These are phyloP conservation scores for Beverwykella pulmonaria DNA, from an alignment of 495 filamentous ascomycete species.

Conservation along the genomic window DNA sequence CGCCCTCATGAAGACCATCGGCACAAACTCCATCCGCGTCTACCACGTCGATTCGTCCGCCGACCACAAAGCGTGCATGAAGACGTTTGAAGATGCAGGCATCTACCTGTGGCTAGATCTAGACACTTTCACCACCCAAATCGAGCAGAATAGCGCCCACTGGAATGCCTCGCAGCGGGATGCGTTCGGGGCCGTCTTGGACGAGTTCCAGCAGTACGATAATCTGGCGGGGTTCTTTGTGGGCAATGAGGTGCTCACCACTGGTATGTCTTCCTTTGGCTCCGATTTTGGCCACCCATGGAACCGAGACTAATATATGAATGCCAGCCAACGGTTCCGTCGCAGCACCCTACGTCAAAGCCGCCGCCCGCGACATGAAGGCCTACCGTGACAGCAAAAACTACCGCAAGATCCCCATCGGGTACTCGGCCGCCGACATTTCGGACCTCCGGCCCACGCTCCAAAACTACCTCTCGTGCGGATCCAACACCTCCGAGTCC, in stretches of 20 bases:
- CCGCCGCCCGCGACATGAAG: constrained; percentile 79
- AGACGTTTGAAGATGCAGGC: constrained; percentile 73
- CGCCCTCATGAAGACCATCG: constrained; percentile 74
- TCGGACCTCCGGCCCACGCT: constrained; percentile 78
- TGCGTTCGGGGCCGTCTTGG: constrained; percentile 70
- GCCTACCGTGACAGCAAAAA: constrained; percentile 73
- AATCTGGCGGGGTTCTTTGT: constrained; percentile 84
- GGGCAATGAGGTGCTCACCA: constrained; percentile 81
- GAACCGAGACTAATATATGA: background rate
- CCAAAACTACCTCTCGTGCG: constrained; percentile 86
- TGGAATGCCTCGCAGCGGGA: constrained; percentile 74
- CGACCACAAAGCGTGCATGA: constrained; percentile 82
- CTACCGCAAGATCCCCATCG: constrained; percentile 83
- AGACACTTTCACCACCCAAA: constrained; percentile 79
- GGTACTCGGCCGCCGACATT: constrained; percentile 91
- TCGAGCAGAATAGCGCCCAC: constrained; percentile 60
- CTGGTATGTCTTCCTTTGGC: constrained; percentile 44
- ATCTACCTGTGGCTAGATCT: constrained; percentile 85
- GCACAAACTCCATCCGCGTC: constrained; percentile 83
- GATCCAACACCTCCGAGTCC: constrained; percentile 63
- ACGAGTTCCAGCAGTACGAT: constrained; percentile 75
- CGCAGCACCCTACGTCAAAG: constrained; percentile 80
- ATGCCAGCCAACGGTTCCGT: constrained; percentile 56
- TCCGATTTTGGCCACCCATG: background rate
- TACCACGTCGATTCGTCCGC: constrained; percentile 77